Evolutionary conservation across 73 alveolate genomes (phyloP), one percentile per base, ranked within the genome.

Genomic region (Breviolum minutum): DNA sequence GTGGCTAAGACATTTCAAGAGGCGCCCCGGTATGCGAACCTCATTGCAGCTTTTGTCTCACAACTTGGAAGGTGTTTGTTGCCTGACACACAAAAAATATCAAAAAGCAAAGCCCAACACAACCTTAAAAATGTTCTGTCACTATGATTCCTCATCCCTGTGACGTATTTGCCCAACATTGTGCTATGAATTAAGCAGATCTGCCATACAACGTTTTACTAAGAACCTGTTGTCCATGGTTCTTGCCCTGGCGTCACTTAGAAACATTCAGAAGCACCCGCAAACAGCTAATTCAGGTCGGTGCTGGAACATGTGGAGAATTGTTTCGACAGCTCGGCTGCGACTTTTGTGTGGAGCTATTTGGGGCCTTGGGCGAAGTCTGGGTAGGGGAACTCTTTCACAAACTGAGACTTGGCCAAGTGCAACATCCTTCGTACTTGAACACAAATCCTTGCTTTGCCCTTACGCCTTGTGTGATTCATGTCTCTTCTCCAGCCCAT

Each of bases 361-460:
- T 85, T 26, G 77, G 68, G 63, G 76, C 77, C 12, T 22, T 83
- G 76, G 73, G 74, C 16, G 94, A 85, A 61, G 4, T 22, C 63
- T 85, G 94, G 94, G 79, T 85, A 77, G 94, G 79, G 0, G 77
- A 62, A 13, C 94, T 85, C 77, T 85, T 85, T 14, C 30, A 26
- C 22, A 62, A 63, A 48, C 63, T 85, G 94, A 16, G 29, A 62
- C 94, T 85, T 27, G 79, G 63, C 20, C 27, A 54, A 62, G 30
- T 40, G 24, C 48, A 17, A 7, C 60, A 5, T 27, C 29, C 19
- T 77, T 27, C 16, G 14, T 80, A 80, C 19, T 10, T 80, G 30
- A 10, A 30, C 48, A 80, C 19, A 30, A 32, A 0, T 40, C 10
- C 30, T 19, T 6, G 30, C 2, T 32, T n/a, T 40, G 40, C 16